phyloP scores from a whole-genome alignment of 106 monocot genomes.

The Dioscorea alata region DNA sequence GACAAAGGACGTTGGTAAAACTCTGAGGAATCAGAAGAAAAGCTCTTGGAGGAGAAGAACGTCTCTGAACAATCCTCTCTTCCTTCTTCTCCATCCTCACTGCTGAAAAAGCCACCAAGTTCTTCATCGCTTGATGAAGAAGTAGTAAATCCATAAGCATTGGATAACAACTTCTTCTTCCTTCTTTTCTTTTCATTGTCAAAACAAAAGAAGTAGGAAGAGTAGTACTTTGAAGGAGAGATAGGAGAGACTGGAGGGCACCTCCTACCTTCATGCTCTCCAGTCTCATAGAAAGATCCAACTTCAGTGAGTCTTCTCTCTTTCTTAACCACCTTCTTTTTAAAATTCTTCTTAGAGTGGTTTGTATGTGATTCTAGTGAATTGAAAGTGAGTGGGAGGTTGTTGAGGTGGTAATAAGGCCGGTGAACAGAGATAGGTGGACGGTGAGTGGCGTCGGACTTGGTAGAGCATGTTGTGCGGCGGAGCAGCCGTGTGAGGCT shows the following conservation, averaged over 20 bases:
- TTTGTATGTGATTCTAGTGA: too few species aligned
- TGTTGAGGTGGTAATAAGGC: too few species aligned
- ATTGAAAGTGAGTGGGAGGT: too few species aligned
- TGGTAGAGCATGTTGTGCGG: too few species aligned
- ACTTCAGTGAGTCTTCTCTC: slow-evolving; percentile 5
- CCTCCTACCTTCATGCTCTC: slow-evolving; percentile 6
- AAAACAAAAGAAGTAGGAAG: slow-evolving; percentile 8
- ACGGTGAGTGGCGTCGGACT: too few species aligned
- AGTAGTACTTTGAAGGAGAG: slow-evolving; percentile 13
- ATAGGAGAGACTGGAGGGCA: slow-evolving; percentile 24
- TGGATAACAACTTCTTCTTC: slow-evolving; percentile 23
- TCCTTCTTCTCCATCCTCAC: slow-evolving; percentile 23
- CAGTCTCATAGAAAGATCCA: slow-evolving; percentile 1
- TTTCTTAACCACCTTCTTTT: not conserved
- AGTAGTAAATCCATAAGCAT: slow-evolving; percentile 38
- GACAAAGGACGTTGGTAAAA: slow-evolving; percentile 40
- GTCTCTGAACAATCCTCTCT: slow-evolving; percentile 18
- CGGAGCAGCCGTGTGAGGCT: too few species aligned
- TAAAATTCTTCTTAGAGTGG: too few species aligned
- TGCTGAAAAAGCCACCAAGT: slow-evolving; percentile 26
- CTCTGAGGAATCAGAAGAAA: slow-evolving; percentile 67
- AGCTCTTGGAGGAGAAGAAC: slow-evolving; percentile 66
- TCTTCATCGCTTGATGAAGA: slow-evolving; percentile 29
- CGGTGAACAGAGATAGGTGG: too few species aligned
- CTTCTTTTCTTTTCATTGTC: not conserved